Conservation (phyloP, 805 yeast species). For the Starmera caribaea region DNA sequence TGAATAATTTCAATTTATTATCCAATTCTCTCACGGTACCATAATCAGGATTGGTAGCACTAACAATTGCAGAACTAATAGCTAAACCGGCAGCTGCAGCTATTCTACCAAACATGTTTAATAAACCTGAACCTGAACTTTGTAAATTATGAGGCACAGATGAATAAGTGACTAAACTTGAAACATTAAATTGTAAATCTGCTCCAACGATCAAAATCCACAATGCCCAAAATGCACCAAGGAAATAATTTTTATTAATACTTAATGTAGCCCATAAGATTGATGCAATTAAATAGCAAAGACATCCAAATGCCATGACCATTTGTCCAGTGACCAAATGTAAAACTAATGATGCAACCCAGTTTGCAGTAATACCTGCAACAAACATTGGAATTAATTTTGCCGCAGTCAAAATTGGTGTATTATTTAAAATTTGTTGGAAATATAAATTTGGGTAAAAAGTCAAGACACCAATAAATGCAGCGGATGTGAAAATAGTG, state of each 20-base stretch:
- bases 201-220: conserved; percentile 35
- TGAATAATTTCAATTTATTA: conserved; percentile 18
- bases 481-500: conserved; percentile 17
- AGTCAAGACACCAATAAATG: not conserved
- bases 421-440: conserved; percentile 27
- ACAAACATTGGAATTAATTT: conserved; percentile 34
- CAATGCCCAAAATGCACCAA: conserved; percentile 36
- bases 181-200: conserved; percentile 36
- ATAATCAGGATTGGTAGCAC: conserved; percentile 21
- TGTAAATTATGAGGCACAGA: conserved; percentile 30
- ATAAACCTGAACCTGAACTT: conserved; percentile 38
- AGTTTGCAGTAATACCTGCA: conserved; percentile 31
- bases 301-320: not conserved
- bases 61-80: conserved; percentile 28
- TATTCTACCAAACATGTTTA: conserved; percentile 33
- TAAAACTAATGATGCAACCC: conserved; percentile 36
- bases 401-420: conserved; percentile 33
- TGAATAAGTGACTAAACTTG: conserved; percentile 31
- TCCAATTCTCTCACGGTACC: conserved; percentile 19
- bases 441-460: conserved; percentile 31
- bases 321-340: conserved; percentile 35
- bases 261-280: conserved; percentile 28
- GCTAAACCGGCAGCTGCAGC: conserved; percentile 34
- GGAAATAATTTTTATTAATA: conserved; percentile 27
- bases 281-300: not conserved